These are phyloP conservation scores for Punica granatum DNA, from an alignment of 345 rosid genomes.

Conservation along the genomic window DNA sequence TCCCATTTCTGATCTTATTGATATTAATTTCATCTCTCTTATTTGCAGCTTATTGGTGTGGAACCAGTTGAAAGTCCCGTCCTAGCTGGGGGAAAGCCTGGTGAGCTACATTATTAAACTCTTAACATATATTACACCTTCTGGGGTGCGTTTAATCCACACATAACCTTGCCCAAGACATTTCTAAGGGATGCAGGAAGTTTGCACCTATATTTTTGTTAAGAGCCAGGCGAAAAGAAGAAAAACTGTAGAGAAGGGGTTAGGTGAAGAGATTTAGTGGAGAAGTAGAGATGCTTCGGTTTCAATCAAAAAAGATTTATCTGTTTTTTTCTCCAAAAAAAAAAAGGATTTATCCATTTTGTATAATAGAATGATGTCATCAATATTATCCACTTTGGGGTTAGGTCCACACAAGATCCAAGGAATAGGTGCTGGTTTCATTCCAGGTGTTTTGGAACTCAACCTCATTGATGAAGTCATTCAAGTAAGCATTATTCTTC, in stretches of 20 bases:
- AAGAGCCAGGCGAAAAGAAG: too few species aligned
- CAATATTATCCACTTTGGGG: neutral
- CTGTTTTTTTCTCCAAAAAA: neutral
- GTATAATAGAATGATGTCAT: neutral
- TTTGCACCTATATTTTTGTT: too few species aligned
- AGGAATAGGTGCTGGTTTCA: constrained; percentile 92
- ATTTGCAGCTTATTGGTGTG: constrained; percentile 60
- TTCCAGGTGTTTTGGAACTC: constrained; percentile 79
- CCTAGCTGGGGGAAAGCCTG: constrained; percentile 84
- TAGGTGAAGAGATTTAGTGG: too few species aligned
- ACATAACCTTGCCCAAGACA: neutral
- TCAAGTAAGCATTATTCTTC: constrained; percentile 41
- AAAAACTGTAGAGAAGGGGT: too few species aligned
- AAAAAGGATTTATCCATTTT: neutral
- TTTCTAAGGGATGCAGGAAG: neutral
- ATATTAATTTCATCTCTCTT: constrained; percentile 8
- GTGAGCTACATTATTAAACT: constrained; percentile 22
- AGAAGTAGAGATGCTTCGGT: too few species aligned
- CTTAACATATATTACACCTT: neutral
- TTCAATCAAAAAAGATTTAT: neutral
- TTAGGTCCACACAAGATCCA: constrained; percentile 94
- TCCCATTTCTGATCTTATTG: neutral
- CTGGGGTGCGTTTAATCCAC: neutral
- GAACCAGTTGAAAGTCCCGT: constrained; percentile 84
- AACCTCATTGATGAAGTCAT: constrained; percentile 65